Base-by-base conservation (phyloP, 805 yeast species). In the Kodamaea hsintzibuensis region DNA sequence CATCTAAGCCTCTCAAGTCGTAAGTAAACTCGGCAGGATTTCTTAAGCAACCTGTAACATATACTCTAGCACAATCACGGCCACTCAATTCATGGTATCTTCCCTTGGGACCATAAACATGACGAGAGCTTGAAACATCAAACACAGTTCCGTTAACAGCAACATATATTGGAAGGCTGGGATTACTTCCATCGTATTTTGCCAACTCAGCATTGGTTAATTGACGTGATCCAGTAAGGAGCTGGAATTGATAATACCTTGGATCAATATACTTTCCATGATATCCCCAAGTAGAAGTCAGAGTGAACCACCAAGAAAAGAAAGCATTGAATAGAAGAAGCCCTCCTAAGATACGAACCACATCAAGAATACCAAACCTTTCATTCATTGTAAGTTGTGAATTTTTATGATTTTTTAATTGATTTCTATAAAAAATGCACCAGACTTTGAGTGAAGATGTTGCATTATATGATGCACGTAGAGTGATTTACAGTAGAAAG, bases 11-110 rank as follows among this genome's bases (percentile, higher is more conserved):
- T 37, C 92, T 69, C 43, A 88, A 67, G 64, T 88, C 93, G 64
- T 82, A 78, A 0, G 92, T 86, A 56, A 77, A 76, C 60, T 87
- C 87, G 35, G 80, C 82, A 13, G 61, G 65, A 35, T 75, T 74
- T 42, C 69, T 64, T 55, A 88, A 82, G 60, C 91, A 87, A 2
- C 92, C 92, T 0, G 90, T 87, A 2, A 81, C 84, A 60, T 80
- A 85, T 16, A 87, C 88, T 27, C 92, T 70, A 2, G 91, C 85
- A 40, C 83, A 81, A 65, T 88, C 95, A 43, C 71, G 71, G 0
- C 93, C 95, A 33, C 85, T 78, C 61, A 88, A 79, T 42, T 76
- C 69, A 8, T 73, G 61, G 63, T 88, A 88, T 0, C 82, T 62
- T 0, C 88, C 88, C 0, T 74, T 68, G 0, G 85, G 84, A 0